Percentiles rank a stretch among this genome's conserved stretches.
Evolutionary conservation across 768 basidiomycete genomes (phyloP).

Genomic region (Leucocoprinus leucothites): DNA sequence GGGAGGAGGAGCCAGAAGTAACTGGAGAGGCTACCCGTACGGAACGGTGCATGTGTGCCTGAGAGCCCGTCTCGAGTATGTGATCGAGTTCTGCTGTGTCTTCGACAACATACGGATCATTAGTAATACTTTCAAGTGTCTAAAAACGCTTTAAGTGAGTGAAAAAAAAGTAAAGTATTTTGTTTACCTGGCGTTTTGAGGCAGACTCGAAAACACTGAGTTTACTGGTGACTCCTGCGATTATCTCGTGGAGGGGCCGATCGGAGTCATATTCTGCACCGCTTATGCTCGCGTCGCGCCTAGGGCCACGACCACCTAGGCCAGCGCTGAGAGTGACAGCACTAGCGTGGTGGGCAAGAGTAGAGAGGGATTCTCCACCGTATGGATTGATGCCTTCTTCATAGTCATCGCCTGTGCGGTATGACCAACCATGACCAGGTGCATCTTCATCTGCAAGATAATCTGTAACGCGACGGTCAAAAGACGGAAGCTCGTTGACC

Average conservation of each 20-base stretch:
- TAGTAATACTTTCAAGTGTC: slow-evolving; percentile 34
- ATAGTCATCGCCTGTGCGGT: slow-evolving; percentile 47
- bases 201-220: slow-evolving; percentile 54
- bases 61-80: slow-evolving; percentile 51
- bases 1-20: slow-evolving; percentile 45
- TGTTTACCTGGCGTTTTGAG: slow-evolving; percentile 45
- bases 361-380: slow-evolving; percentile 71
- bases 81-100: slow-evolving; percentile 61
- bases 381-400: slow-evolving; percentile 70
- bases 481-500: slow-evolving; percentile 58
- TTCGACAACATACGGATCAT: slow-evolving; percentile 59
- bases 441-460: slow-evolving; percentile 50
- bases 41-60: slow-evolving; percentile 27
- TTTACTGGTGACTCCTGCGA: slow-evolving; percentile 56
- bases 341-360: slow-evolving; percentile 87
- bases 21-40: slow-evolving; percentile 45
- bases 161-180: slow-evolving; percentile 1
- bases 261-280: slow-evolving; percentile 88
- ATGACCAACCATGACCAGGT: slow-evolving; percentile 54
- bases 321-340: slow-evolving; percentile 85
- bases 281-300: slow-evolving; percentile 58
- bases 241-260: slow-evolving; percentile 69
- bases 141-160: slow-evolving; percentile 12
- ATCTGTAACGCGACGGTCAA: slow-evolving; percentile 55
- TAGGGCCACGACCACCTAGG: slow-evolving; percentile 49